These are phyloP conservation scores for Boletus smithii DNA, from an alignment of 1,284 basidiomycete species.

Conservation along the genomic window DNA sequence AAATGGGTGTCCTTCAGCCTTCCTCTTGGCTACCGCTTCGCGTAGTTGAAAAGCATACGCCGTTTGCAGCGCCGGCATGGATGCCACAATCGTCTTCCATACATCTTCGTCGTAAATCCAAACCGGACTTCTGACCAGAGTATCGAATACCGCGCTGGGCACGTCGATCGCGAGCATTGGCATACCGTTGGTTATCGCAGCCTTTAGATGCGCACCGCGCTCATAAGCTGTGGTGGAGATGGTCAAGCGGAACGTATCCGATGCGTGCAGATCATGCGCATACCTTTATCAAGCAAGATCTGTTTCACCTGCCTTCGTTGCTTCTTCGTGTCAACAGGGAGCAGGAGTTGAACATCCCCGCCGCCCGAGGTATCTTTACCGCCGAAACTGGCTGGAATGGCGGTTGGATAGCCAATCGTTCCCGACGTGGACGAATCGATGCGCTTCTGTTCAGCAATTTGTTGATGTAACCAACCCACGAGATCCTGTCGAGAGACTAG, in stretches of 20 bases:
- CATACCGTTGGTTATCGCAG: slow-evolving; percentile 54
- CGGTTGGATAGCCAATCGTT: slow-evolving; percentile 38
- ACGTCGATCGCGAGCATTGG: slow-evolving; percentile 74
- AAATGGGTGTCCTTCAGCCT: slow-evolving; percentile 59
- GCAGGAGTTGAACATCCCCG: slow-evolving; percentile 57
- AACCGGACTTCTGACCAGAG: slow-evolving; percentile 49
- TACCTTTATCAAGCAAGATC: slow-evolving; percentile 66
- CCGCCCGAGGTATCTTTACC: slow-evolving; percentile 43
- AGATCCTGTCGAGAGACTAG: slow-evolving; percentile 69
- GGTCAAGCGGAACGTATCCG: slow-evolving; percentile 5
- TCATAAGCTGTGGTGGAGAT: slow-evolving; percentile 52
- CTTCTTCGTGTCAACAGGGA: slow-evolving; percentile 69
- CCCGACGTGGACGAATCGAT: slow-evolving; percentile 64
- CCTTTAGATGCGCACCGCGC: slow-evolving; percentile 51
- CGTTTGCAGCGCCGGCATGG: slow-evolving; percentile 53
- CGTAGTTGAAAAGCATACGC: slow-evolving; percentile 63
- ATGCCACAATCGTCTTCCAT: slow-evolving; percentile 57
- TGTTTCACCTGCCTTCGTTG: slow-evolving; percentile 69
- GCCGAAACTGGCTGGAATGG: slow-evolving; percentile 26
- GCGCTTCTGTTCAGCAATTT: slow-evolving; percentile 74
- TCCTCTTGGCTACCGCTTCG: slow-evolving; percentile 59
- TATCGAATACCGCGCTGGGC: slow-evolving; percentile 55
- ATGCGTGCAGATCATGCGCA: not conserved
- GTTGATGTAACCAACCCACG: slow-evolving; percentile 66
- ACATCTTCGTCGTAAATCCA: slow-evolving; percentile 75